A percentile compares a stretch with the other conserved stretches of the same genome.
Evolutionary conservation across 1,139 yeast genomes (phyloP).

Genomic region (Hemisphaericaspora lyxosophila): DNA sequence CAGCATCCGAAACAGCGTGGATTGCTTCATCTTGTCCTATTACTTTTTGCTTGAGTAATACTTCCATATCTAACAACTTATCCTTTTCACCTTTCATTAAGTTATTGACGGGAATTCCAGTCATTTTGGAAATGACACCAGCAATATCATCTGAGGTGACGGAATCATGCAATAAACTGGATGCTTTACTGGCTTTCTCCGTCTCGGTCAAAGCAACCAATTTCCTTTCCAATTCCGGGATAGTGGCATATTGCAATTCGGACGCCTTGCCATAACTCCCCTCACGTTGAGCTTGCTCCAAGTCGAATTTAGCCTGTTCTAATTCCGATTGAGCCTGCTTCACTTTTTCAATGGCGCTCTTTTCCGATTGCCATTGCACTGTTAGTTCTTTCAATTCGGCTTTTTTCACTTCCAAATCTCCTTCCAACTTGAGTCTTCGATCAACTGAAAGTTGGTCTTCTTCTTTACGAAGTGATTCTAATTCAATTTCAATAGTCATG

Average conservation of each 20-base stretch:
- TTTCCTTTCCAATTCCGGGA: constrained; percentile 72
- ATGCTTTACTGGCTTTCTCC: constrained; percentile 18
- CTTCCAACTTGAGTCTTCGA: constrained; percentile 63
- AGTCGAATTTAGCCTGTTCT: constrained; percentile 79
- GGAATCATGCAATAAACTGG: constrained; percentile 73
- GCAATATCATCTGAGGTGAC: constrained; percentile 95
- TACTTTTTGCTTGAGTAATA: constrained; percentile 69
- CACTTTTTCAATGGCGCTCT: constrained; percentile 67
- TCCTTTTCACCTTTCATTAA: constrained; percentile 94
- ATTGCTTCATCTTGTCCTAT: constrained; percentile 97
- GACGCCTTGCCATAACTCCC: constrained; percentile 90
- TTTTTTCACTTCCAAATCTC: constrained; percentile 60
- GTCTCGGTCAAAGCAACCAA: constrained; percentile 46
- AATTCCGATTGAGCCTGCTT: constrained; percentile 77
- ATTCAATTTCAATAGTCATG: constrained; percentile 92
- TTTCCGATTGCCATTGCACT: constrained; percentile 83
- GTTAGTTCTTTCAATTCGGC: constrained; percentile 70
- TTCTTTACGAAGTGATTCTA: constrained; percentile 90
- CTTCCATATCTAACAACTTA: constrained; percentile 84
- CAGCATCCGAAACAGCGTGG: constrained; percentile 87
- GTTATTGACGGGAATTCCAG: constrained; percentile 93
- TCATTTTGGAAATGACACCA: constrained; percentile 85
- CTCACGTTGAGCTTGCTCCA: constrained; percentile 78
- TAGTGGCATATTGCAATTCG: constrained; percentile 79
- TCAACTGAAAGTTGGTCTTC: constrained; percentile 82